Percentiles rank a stretch among this genome's conserved stretches.
Conservation (phyloP, 305 asterid species). For the Fraxinus velutina region DNA sequence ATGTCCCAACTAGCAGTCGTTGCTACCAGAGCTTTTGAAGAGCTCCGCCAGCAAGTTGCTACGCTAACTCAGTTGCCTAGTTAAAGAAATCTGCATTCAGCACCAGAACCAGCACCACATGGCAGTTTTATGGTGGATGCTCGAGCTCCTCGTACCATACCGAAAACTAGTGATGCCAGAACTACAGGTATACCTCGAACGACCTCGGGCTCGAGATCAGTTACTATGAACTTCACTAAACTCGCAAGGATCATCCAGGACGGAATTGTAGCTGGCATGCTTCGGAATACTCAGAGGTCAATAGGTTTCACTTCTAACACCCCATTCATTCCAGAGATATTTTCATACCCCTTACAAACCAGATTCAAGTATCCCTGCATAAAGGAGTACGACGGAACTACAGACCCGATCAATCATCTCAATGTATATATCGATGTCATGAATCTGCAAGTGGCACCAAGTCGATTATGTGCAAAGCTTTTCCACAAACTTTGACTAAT, state of each 20-base stretch:
- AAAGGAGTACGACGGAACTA: neutral
- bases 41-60: neutral
- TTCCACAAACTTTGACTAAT: neutral
- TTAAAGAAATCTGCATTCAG: too few species aligned
- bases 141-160: neutral
- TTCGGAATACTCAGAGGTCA: neutral
- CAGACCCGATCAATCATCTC: neutral
- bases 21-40: neutral
- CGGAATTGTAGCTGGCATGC: neutral
- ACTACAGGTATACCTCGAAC: neutral
- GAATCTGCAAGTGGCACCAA: too few species aligned
- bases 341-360: neutral
- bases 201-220: neutral
- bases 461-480: neutral
- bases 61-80: neutral
- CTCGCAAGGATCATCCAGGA: neutral
- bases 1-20: neutral
- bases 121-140: neutral
- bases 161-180: too few species aligned
- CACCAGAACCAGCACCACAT: neutral
- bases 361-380: neutral
- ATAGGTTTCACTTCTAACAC: neutral
- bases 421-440: neutral
- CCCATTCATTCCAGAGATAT: neutral
- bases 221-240: neutral